Conservation (phyloP, 768 basidiomycete genomes). For the Rubroboletus pulcherrimus region DNA sequence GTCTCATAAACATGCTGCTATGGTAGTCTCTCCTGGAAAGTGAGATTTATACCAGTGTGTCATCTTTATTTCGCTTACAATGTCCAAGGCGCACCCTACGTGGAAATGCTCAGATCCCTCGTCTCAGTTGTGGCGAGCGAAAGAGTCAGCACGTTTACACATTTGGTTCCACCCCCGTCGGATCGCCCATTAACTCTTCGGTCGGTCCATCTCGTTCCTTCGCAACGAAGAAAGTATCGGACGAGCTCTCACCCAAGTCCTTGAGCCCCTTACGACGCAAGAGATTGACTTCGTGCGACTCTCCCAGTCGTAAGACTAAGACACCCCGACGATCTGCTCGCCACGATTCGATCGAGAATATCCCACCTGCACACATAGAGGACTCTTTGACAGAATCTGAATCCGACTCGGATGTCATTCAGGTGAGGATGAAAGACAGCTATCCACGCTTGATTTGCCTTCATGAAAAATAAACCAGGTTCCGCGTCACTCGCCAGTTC, state of each 20-base stretch:
- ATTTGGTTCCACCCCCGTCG: slow-evolving; percentile 2
- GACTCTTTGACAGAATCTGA: slow-evolving; percentile 32
- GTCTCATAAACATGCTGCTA: not conserved
- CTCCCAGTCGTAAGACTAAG: slow-evolving; percentile 3
- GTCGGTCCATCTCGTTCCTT: not conserved
- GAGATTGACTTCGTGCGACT: not conserved
- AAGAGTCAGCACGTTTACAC: not conserved
- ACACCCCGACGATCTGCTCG: not conserved
- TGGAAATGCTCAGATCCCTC: not conserved
- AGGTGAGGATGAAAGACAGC: slow-evolving; percentile 1
- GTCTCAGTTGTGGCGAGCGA: not conserved
- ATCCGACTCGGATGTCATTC: slow-evolving; percentile 21
- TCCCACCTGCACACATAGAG: slow-evolving; percentile 9
- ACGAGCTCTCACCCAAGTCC: not conserved
- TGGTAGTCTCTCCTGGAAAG: slow-evolving; percentile 6
- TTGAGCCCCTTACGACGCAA: not conserved
- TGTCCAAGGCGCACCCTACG: not conserved
- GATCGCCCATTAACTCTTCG: not conserved
- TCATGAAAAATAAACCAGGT: not conserved
- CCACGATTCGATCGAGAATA: slow-evolving; percentile 6
- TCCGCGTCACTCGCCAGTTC: not conserved
- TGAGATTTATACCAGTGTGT: slow-evolving; percentile 4
- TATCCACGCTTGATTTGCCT: not conserved
- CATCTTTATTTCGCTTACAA: slow-evolving; percentile 9
- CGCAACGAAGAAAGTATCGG: not conserved